Evolutionary conservation across 139 green algal genomes (phyloP).

Genomic region (Pleodorina starrii): DNA sequence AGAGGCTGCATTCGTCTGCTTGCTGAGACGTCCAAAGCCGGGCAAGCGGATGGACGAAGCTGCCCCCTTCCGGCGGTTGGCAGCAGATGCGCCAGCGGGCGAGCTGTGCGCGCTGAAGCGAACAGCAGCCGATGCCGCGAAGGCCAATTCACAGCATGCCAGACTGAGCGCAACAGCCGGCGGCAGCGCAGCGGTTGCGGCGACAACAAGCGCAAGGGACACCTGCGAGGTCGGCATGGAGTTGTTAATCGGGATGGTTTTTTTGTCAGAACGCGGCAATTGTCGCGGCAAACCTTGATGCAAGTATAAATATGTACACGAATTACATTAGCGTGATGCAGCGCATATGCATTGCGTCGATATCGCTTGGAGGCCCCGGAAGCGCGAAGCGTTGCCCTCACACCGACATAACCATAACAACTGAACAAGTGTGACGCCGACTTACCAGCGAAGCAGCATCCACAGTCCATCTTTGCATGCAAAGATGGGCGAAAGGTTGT

Average conservation of each 20-base stretch:
- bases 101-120: constrained; percentile 29
- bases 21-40: no score
- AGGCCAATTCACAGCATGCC: constrained; percentile 41
- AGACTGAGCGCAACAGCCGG: neutral
- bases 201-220: constrained; percentile 47
- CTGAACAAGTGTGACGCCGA: no score
- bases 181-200: constrained; percentile 18
- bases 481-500: constrained; percentile 13
- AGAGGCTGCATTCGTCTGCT: neutral
- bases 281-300: no score
- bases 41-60: neutral
- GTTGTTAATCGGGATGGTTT: neutral
- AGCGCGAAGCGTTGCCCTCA: no score
- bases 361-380: no score
- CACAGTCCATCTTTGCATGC: constrained; percentile 54
- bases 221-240: constrained; percentile 26
- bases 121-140: neutral
- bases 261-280: no score
- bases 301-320: no score
- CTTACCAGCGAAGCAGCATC: constrained; percentile 46
- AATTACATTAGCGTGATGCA: no score
- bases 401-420: no score
- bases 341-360: no score
- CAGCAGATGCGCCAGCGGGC: neutral
- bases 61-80: neutral